Percentiles rank a stretch among this genome's conserved stretches.
phyloP scores from a whole-genome alignment of 352 stramenopile species.

The Phytophthora rubi region DNA sequence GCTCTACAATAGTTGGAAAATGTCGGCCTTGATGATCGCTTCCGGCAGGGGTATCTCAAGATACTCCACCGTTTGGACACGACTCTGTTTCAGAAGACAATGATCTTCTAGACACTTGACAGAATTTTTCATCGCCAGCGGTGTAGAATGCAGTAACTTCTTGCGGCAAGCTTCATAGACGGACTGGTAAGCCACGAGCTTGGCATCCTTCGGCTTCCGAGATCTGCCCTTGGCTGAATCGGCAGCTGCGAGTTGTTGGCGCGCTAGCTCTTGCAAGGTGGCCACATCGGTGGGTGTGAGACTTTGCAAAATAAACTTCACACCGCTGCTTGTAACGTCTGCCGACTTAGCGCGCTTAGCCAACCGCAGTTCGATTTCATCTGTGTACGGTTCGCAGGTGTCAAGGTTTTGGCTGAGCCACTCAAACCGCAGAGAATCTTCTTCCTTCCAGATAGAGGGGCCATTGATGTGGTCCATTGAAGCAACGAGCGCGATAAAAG shows the following conservation, averaged over 20 bases:
- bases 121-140: constrained; percentile 69
- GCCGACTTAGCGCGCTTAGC: constrained; percentile 34
- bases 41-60: constrained; percentile 57
- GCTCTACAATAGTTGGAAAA: constrained; percentile 30
- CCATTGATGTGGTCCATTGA: constrained; percentile 68
- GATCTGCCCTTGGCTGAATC: constrained; percentile 4
- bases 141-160: constrained; percentile 55
- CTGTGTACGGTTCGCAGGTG: constrained; percentile 51
- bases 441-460: constrained; percentile 60
- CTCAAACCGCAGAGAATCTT: constrained; percentile 55
- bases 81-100: constrained; percentile 49
- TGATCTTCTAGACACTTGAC: constrained; percentile 69
- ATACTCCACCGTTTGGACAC: constrained; percentile 49
- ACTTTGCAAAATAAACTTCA: constrained; percentile 74
- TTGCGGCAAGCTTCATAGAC: constrained; percentile 61
- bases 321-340: constrained; percentile 45
- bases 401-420: constrained; percentile 58
- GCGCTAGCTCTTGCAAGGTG: constrained; percentile 51
- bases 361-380: constrained; percentile 50
- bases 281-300: constrained; percentile 64
- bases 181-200: constrained; percentile 47
- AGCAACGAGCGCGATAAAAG: constrained; percentile 53
- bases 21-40: constrained; percentile 49
- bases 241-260: constrained; percentile 40
- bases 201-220: constrained; percentile 20